These are phyloP conservation scores for Thelephora aurantiotincta DNA, from an alignment of 768 basidiomycete species.

Conservation along the genomic window DNA sequence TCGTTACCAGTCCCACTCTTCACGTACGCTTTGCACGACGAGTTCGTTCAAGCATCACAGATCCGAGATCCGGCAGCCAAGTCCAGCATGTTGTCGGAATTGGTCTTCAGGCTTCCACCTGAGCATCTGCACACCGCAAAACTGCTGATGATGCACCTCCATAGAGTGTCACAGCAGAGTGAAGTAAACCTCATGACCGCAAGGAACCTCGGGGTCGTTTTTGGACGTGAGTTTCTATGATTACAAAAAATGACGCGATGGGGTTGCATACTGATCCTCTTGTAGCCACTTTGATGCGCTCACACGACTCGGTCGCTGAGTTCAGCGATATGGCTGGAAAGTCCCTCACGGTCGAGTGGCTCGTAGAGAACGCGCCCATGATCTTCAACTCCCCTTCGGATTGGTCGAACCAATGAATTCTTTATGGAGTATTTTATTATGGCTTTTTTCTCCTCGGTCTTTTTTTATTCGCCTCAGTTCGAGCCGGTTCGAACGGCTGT, in stretches of 20 bases:
- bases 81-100: constrained; percentile 42
- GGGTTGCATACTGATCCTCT: constrained; percentile 1
- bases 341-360: constrained; percentile 85
- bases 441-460: constrained; percentile 5
- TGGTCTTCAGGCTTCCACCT: constrained; percentile 66
- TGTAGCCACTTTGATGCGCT: constrained; percentile 87
- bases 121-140: constrained; percentile 83
- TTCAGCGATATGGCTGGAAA: constrained; percentile 98
- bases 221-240: constrained; percentile 68
- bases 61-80: constrained; percentile 51
- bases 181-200: constrained; percentile 87
- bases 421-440: not conserved
- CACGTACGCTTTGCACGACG: constrained; percentile 83
- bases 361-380: constrained; percentile 73
- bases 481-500: constrained; percentile 5
- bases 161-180: constrained; percentile 53
- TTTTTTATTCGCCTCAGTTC: constrained; percentile 7
- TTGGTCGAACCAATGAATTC: constrained; percentile 4
- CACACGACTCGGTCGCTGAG: constrained; percentile 72
- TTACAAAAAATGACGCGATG: not conserved
- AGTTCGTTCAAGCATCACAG: constrained; percentile 67
- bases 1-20: constrained; percentile 82
- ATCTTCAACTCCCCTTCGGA: constrained; percentile 23
- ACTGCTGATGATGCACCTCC: constrained; percentile 73
- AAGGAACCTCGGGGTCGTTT: constrained; percentile 91